Percentiles rank a stretch among this genome's conserved stretches.
These are phyloP conservation scores for Biscogniauxia marginata DNA, from an alignment of 2,329 filamentous ascomycete species.

Conservation along the genomic window DNA sequence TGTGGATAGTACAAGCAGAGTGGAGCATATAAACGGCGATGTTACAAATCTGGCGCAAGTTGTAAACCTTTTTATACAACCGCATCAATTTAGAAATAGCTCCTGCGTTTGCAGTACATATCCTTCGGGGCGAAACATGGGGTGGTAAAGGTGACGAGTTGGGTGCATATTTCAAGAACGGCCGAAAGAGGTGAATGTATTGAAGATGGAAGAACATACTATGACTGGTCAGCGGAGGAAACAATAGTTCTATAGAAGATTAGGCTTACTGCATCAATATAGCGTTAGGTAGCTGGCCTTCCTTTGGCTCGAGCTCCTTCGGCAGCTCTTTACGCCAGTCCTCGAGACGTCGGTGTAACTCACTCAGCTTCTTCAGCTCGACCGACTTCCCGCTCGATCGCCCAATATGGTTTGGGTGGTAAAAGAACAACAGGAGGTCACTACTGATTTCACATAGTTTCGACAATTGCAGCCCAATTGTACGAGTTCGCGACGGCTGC, in stretches of 20 bases:
- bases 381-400: slow-evolving; percentile 69
- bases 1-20: slow-evolving; percentile 89
- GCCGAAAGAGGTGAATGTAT: slow-evolving; percentile 92
- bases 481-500: slow-evolving; percentile 80
- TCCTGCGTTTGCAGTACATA: slow-evolving; percentile 86
- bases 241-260: not conserved
- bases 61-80: slow-evolving; percentile 89
- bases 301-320: slow-evolving; percentile 81
- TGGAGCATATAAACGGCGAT: slow-evolving; percentile 95
- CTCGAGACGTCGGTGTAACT: slow-evolving; percentile 85
- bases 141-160: slow-evolving; percentile 77
- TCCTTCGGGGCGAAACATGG: slow-evolving; percentile 85
- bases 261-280: slow-evolving; percentile 75
- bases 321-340: slow-evolving; percentile 85
- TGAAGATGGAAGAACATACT: slow-evolving; percentile 98
- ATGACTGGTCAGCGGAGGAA: slow-evolving; percentile 23
- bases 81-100: slow-evolving; percentile 93
- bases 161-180: slow-evolving; percentile 88
- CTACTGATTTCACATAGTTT: slow-evolving; percentile 90
- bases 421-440: slow-evolving; percentile 85
- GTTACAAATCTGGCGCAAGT: slow-evolving; percentile 90
- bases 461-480: slow-evolving; percentile 77
- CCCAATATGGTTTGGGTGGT: slow-evolving; percentile 71
- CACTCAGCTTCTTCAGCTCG: slow-evolving; percentile 89
- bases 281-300: slow-evolving; percentile 84